Evolutionary conservation across 805 yeast genomes (phyloP).

Genomic region (Zygoascus tannicola): DNA sequence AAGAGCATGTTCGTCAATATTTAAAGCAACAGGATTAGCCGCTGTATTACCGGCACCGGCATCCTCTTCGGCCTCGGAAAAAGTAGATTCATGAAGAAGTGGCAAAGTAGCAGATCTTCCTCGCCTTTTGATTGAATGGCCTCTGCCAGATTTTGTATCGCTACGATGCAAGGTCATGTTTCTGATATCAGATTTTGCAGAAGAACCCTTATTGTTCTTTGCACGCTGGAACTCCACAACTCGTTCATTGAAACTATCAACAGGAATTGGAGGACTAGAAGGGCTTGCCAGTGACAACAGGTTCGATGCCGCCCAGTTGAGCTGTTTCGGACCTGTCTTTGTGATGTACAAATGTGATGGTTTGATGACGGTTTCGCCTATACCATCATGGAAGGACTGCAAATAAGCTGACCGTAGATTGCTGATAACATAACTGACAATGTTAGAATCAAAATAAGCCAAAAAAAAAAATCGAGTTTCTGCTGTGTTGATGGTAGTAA

Average conservation of each 20-base stretch:
- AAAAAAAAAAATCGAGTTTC: slow-evolving; percentile 1
- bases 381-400: slow-evolving; percentile 21
- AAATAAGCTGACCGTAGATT: slow-evolving; percentile 25
- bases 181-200: not conserved
- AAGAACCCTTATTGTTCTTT: not conserved
- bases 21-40: no score
- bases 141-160: not conserved
- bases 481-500: no score
- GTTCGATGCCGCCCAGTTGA: slow-evolving; percentile 20
- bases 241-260: slow-evolving; percentile 11
- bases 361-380: slow-evolving; percentile 21
- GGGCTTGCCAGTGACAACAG: slow-evolving; percentile 16
- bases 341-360: slow-evolving; percentile 21
- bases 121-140: not conserved
- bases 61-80: not conserved
- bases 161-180: no score
- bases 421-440: slow-evolving; percentile 24
- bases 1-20: no score
- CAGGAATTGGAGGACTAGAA: slow-evolving; percentile 22
- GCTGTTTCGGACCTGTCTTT: slow-evolving; percentile 17
- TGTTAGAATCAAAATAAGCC: slow-evolving; percentile 1
- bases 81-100: not conserved
- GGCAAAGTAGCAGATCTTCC: slow-evolving; percentile 6
- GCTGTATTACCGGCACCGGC: not conserved
- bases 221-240: slow-evolving; percentile 5